phyloP scores from a whole-genome alignment of 306 rosid species.

The Hippophae gyantsensis region DNA sequence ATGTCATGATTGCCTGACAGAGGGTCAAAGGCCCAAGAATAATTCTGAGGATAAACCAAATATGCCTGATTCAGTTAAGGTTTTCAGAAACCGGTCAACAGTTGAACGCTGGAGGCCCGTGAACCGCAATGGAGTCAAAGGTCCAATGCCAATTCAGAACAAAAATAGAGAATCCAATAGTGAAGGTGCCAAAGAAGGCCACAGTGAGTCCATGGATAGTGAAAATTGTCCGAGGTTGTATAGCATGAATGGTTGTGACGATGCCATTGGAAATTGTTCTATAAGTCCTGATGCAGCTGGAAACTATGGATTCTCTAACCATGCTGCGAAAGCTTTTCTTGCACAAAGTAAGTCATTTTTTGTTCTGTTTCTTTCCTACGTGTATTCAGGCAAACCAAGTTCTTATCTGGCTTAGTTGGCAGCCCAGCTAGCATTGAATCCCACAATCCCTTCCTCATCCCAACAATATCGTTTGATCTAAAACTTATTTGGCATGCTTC shows the following conservation, averaged over 20 bases:
- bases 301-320: constrained; percentile 23
- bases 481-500: not conserved
- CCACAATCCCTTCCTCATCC: too few species aligned
- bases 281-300: constrained; percentile 19
- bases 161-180: constrained; percentile 28
- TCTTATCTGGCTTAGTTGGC: not conserved
- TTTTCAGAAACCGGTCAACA: constrained; percentile 29
- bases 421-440: not conserved
- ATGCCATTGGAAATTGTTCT: constrained; percentile 13
- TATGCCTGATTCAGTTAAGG: constrained; percentile 30
- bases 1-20: constrained; percentile 26
- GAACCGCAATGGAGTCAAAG: constrained; percentile 31
- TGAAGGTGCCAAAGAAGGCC: constrained; percentile 25
- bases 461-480: too few species aligned
- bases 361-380: not conserved
- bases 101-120: constrained; percentile 55
- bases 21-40: constrained; percentile 32
- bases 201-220: constrained; percentile 17
- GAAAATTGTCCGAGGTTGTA: constrained; percentile 26
- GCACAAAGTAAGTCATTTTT: constrained; percentile 44
- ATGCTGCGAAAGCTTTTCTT: constrained; percentile 51
- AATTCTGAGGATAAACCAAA: constrained; percentile 33
- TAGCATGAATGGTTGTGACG: constrained; percentile 23
- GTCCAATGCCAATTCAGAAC: constrained; percentile 31
- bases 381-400: too few species aligned